Percentiles rank a stretch among this genome's conserved stretches.
Conservation (phyloP, 805 yeast genomes). For the Zygoascus biomembranicola region DNA sequence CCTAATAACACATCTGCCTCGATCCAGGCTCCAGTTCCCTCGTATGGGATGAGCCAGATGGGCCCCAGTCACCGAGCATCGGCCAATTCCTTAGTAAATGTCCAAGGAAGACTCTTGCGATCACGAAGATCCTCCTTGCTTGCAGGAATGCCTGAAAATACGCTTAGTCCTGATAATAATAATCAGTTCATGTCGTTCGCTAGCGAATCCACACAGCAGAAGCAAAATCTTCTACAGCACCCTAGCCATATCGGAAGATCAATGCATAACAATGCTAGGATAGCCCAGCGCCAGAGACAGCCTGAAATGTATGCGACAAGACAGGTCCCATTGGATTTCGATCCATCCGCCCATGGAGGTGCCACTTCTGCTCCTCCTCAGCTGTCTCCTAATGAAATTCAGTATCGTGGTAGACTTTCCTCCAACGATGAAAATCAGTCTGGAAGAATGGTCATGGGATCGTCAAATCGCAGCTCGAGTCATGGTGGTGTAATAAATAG, state of each 20-base stretch:
- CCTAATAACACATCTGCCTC: background rate
- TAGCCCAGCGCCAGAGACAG: background rate
- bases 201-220: slow-evolving; percentile 2
- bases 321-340: background rate
- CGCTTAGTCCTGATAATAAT: background rate
- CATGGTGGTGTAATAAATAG: background rate
- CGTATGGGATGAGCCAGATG: background rate
- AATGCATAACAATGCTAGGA: background rate
- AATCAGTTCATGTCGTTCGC: background rate
- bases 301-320: background rate
- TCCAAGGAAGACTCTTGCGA: background rate
- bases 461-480: background rate
- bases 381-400: background rate
- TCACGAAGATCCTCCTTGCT: slow-evolving; percentile 1
- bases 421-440: background rate
- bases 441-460: background rate
- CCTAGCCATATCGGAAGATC: background rate
- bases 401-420: background rate
- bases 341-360: background rate
- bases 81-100: background rate
- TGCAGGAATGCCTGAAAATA: background rate
- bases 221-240: background rate
- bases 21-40: background rate
- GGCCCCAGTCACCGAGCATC: background rate
- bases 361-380: background rate